Percentiles rank a stretch among this genome's conserved stretches.
phyloP scores from a whole-genome alignment of 345 rosid genomes.

The Barbarea vulgaris region DNA sequence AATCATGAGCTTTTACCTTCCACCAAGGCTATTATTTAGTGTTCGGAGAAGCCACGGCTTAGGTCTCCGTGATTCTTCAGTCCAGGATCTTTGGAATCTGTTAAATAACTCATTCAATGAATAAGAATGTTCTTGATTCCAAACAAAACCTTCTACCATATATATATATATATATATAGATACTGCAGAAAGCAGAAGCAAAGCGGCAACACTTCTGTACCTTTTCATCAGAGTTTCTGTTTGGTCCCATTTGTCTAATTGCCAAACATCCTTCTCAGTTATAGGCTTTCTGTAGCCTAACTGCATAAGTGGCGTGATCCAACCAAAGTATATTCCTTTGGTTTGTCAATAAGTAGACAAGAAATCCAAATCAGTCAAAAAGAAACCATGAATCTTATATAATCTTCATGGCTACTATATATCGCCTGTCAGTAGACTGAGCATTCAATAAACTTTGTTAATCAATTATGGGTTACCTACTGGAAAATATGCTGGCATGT shows the following conservation, averaged over 20 bases:
- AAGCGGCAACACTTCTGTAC: conserved; percentile 44
- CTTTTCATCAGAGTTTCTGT: conserved; percentile 70
- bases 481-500: conserved; percentile 63
- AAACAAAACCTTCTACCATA: neutral
- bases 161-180: neutral
- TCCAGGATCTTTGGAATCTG: conserved; percentile 87
- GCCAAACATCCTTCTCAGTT: conserved; percentile 93
- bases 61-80: conserved; percentile 60
- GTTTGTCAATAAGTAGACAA: conserved; percentile 10
- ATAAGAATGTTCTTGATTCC: conserved; percentile 24
- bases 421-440: neutral
- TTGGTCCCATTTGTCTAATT: conserved; percentile 89
- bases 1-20: conserved; percentile 52
- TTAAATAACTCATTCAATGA: conserved; percentile 3
- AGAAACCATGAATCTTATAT: conserved; percentile 4
- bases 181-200: conserved; percentile 20
- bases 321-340: conserved; percentile 70
- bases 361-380: conserved; percentile 18
- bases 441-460: neutral
- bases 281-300: conserved; percentile 83
- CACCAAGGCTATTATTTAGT: conserved; percentile 77
- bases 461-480: conserved; percentile 59
- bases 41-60: conserved; percentile 94
- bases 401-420: neutral
- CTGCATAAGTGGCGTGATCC: conserved; percentile 93